Base-by-base conservation (phyloP, 768 basidiomycete genomes). In the Tylopilus plumbeoviolaceoides region DNA sequence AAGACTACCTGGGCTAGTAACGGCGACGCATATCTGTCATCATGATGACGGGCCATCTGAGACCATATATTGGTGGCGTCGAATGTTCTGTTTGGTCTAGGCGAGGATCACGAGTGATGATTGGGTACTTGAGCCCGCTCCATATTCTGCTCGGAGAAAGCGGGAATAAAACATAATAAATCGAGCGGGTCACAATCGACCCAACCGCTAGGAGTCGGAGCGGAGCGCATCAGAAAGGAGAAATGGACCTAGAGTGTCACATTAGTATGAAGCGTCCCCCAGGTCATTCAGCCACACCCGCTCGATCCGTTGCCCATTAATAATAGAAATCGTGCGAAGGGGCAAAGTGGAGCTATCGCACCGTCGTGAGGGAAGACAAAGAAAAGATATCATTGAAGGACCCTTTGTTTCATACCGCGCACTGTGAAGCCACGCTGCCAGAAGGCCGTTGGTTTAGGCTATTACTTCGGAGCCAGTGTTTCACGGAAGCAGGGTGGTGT, bases 131-230 rank as follows among this genome's bases (percentile, higher is more conserved):
- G 14, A 15, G 8, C n/a, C 21, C 41, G 14, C 35, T 30, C 9
- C 17, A 17, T 20, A 18, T 23, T 47, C 10, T 17, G 12, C 5
- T 43, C 7, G 47, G 27, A 30, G 43, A 44, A 38, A 36, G 17
- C 23, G 23, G n/a, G 12, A 18, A 38, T 10, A 38, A 18, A 18
- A 38, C 30, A 38, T 1, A 38, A 20, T 27, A 18, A 36, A 44
- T 14, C 15, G 4, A 11, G 9, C 11, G 31, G 39, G 44, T 52
- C 53, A 38, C 23, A 31, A 62, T 54, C 23, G 33, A 33, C 60
- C 70, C 47, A 50, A 72, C 72, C 56, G 65, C 64, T 28, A 66
- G 69, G 17, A 52, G 66, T n/a, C 60, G 43, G 45, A 51, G 10
- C 41, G 46, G 48, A 50, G 39, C 12, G 17, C 30, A 3, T n/a